phyloP scores from a whole-genome alignment of 2,329 filamentous ascomycete species.

The Exserohilum turcica region DNA sequence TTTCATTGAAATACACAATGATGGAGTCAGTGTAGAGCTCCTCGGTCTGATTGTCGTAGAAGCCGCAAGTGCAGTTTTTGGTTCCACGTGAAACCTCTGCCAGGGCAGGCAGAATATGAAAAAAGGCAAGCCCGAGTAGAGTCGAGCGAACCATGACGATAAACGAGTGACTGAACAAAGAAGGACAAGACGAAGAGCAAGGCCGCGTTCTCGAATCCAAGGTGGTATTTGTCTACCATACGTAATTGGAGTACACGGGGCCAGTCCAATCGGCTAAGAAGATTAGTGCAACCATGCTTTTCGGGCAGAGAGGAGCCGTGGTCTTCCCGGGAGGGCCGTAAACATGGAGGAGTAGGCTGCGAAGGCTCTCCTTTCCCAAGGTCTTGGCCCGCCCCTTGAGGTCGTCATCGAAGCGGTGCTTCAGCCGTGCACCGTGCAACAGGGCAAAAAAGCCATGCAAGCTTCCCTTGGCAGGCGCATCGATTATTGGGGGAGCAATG shows the following conservation, averaged over 20 bases:
- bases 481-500: background rate
- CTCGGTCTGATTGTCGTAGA: constrained; percentile 48
- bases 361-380: constrained; percentile 12
- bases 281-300: constrained; percentile 5
- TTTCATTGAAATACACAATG: constrained; percentile 59
- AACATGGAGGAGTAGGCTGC: background rate
- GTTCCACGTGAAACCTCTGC: constrained; percentile 25
- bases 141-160: constrained; percentile 18
- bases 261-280: constrained; percentile 4
- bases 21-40: constrained; percentile 55
- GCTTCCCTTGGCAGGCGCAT: constrained; percentile 12
- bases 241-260: constrained; percentile 2
- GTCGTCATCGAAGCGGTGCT: constrained; percentile 11
- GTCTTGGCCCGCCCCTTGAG: constrained; percentile 7
- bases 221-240: constrained; percentile 9
- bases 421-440: constrained; percentile 10
- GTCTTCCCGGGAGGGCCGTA: background rate
- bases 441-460: constrained; percentile 11
- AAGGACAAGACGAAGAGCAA: background rate
- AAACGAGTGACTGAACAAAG: constrained; percentile 16
- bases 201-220: constrained; percentile 4
- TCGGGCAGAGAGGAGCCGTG: constrained; percentile 16
- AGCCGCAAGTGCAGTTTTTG: constrained; percentile 55
- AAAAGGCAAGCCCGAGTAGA: constrained; percentile 19
- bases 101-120: constrained; percentile 18